phyloP scores from a whole-genome alignment of 352 stramenopile species.

The Phytopythium kandeliae region DNA sequence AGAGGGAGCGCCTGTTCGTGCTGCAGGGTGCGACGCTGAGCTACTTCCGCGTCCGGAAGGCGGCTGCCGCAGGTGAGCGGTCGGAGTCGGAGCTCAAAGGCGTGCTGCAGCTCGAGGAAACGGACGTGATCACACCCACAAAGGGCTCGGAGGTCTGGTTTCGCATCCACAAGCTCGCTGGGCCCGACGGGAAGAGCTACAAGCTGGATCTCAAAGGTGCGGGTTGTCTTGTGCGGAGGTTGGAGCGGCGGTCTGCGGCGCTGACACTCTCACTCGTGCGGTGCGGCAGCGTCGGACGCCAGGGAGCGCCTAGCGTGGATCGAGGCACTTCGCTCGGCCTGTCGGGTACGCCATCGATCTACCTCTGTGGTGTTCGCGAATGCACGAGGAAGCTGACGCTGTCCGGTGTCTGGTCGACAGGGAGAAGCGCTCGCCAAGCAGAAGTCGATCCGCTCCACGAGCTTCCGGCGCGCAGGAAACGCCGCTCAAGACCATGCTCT shows the following conservation, averaged over 20 bases:
- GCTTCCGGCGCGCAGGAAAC: background rate
- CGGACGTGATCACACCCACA: conserved; percentile 40
- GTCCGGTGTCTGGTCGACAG: conserved; percentile 3
- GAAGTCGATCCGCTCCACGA: conserved; percentile 11
- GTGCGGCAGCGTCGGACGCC: conserved; percentile 24
- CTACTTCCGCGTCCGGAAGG: conserved; percentile 29
- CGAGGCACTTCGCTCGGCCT: conserved; percentile 41
- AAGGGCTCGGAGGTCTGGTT: conserved; percentile 58
- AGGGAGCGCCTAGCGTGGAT: conserved; percentile 61
- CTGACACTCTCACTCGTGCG: background rate
- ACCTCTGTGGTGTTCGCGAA: background rate
- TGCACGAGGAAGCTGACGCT: background rate
- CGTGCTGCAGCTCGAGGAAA: conserved; percentile 33
- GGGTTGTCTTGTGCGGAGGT: background rate
- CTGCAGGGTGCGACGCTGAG: conserved; percentile 32
- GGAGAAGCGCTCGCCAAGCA: conserved; percentile 22
- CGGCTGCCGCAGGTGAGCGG: background rate
- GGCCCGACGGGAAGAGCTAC: conserved; percentile 47
- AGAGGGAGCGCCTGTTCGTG: conserved; percentile 51
- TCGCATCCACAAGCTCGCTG: conserved; percentile 44
- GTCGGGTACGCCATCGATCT: conserved; percentile 21
- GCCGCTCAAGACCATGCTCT: background rate
- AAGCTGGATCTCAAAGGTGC: conserved; percentile 66
- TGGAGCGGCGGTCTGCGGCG: background rate
- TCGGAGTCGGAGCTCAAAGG: conserved; percentile 27